Conservation (phyloP, 108 stramenopile species). For the Asterionellopsis glacialis region DNA sequence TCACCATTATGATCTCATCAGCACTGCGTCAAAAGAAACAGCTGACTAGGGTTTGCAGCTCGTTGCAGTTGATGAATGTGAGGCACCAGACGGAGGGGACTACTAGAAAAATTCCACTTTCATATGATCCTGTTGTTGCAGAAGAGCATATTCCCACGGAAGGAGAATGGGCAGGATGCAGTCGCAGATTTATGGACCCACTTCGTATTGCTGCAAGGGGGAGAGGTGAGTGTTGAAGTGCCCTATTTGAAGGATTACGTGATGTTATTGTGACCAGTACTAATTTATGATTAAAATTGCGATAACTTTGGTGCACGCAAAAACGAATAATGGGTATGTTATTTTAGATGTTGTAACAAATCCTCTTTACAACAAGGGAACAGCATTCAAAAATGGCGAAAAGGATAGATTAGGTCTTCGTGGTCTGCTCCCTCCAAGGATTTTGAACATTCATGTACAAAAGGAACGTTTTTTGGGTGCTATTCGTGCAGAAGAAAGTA, state of each 20-base stretch:
- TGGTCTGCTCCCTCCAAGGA: conserved; percentile 73
- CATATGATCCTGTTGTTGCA: no score
- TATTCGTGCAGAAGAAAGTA: conserved; percentile 55
- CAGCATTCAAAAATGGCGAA: conserved; percentile 84
- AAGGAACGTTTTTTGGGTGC: conserved; percentile 54
- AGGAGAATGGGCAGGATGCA: conserved; percentile 80
- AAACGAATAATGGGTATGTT: no score
- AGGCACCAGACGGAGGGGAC: no score
- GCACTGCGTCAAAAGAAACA: no score
- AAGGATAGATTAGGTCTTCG: conserved; percentile 85
- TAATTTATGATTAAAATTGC: no score
- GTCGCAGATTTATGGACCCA: conserved; percentile 58
- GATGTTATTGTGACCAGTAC: no score
- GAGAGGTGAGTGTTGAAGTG: conserved; percentile 6
- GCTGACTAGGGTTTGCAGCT: no score
- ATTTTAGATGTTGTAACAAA: conserved; percentile 36
- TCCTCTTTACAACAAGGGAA: conserved; percentile 85
- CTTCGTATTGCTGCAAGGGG: conserved; percentile 52
- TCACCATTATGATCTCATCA: no score
- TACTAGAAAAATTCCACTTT: no score
- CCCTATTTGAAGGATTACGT: no score
- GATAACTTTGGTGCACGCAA: no score
- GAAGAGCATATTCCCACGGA: conserved; percentile 22
- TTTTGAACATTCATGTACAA: conserved; percentile 64
- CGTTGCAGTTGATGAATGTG: no score